Base-by-base conservation (phyloP, 2,329 filamentous ascomycete species). In the Herpotrichia juniperi region DNA sequence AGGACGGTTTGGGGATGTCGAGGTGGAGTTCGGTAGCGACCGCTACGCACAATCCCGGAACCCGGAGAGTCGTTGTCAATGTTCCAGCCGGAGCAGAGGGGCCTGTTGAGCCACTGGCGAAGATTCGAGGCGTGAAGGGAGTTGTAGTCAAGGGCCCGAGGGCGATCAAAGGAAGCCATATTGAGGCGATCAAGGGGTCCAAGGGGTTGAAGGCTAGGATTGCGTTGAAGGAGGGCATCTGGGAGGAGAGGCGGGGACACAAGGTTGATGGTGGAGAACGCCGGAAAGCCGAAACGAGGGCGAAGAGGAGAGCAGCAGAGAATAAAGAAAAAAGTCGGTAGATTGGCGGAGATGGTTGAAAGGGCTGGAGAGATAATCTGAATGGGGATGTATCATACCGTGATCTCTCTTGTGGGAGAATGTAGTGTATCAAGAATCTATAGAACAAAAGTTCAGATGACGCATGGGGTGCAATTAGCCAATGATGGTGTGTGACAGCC, bases 221-320 rank as follows among this genome's bases (percentile, higher is more conserved):
- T 61, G 80, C 81, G 57, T 82, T 90, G 19, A 85, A 87, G 50
- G 93, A 97, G 73, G 92, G 93, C 9, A 88, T 97, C 80, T 97
- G 93, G 94, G 93, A 97, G 79, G 82, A 92, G 66, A 87, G 83
- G 71, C 83, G 87, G 66, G 93, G 94, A 24, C 86, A 86, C 68
- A 97, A 97, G 87, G 87, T 99, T 61, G 93, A 97, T 76, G 94
- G 94, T 69, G 94, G 94, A 81, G 94, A 99, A 81, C 87, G 94
- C 74, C 85, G 94, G 75, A 87, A 84, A 73, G 90, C 89, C 14
- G 88, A 96, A 78, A 87, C 97, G 46, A 83, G 90, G 65, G 91
- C 93, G 64, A 96, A 96, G 87, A 88, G 86, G 78, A 84, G 88
- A 59, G 86, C 89, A 46, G 87, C 87, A 30, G 90, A 93, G 78